phyloP scores from a whole-genome alignment of 352 stramenopile species.

The Phytophthora idaei region DNA sequence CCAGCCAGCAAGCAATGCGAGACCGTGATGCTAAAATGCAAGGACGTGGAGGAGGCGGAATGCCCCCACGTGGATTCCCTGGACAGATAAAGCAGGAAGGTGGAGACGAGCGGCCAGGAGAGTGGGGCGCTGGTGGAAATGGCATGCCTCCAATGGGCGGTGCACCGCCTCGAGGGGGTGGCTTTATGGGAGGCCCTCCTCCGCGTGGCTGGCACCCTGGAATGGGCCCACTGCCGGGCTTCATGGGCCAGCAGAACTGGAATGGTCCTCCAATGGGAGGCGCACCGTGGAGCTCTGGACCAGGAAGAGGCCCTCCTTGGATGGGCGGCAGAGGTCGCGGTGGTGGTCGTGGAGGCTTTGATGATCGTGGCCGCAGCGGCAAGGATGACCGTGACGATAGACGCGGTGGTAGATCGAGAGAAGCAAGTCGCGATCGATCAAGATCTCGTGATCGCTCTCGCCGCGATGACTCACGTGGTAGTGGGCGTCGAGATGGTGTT shows the following conservation, averaged over 20 bases:
- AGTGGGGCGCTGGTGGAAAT: constrained; percentile 34
- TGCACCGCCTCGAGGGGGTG: constrained; percentile 28
- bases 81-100: constrained; percentile 33
- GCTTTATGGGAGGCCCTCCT: constrained; percentile 59
- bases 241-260: constrained; percentile 53
- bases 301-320: constrained; percentile 53
- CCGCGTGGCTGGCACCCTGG: constrained; percentile 71
- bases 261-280: constrained; percentile 47
- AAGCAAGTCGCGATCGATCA: constrained; percentile 65
- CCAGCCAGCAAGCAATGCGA: constrained; percentile 48
- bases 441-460: constrained; percentile 51
- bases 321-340: constrained; percentile 56
- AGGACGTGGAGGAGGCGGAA: constrained; percentile 25
- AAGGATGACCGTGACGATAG: constrained; percentile 45
- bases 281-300: constrained; percentile 49
- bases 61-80: constrained; percentile 35
- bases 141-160: constrained; percentile 32
- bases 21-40: constrained; percentile 44
- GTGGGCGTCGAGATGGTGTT: constrained; percentile 30
- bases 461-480: constrained; percentile 34
- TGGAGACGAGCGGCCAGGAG: constrained; percentile 21
- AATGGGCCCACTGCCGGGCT: constrained; percentile 65
- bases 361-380: constrained; percentile 48
- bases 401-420: constrained; percentile 36
- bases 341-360: constrained; percentile 42